These are phyloP conservation scores for Nectriaceae sp. DNA, from an alignment of 2,329 filamentous ascomycete genomes.

Conservation along the genomic window DNA sequence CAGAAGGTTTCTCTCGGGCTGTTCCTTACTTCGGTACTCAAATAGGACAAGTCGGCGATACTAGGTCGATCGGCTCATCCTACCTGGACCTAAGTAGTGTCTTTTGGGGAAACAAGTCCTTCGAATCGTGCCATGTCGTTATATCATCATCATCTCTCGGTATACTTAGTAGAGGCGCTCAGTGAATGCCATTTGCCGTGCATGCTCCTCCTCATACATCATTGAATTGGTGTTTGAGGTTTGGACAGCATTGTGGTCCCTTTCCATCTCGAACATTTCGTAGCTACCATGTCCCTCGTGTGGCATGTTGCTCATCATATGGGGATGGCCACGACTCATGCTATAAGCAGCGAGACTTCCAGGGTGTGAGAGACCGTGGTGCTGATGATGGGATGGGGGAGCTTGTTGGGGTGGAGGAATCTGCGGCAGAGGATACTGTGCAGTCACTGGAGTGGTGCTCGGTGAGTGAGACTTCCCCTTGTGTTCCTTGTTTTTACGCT, in stretches of 20 bases:
- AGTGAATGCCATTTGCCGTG: slow-evolving; percentile 42
- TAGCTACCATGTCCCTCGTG: slow-evolving; percentile 40
- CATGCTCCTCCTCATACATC: slow-evolving; percentile 48
- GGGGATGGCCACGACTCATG: slow-evolving; percentile 30
- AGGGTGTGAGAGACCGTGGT: slow-evolving; percentile 31
- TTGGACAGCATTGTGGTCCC: slow-evolving; percentile 31
- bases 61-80: no score
- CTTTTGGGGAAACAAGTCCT: no score
- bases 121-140: slow-evolving; percentile 10
- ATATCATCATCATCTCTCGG: slow-evolving; percentile 7
- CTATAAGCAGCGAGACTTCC: slow-evolving; percentile 35
- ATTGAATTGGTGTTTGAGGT: slow-evolving; percentile 29
- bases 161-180: slow-evolving; percentile 45
- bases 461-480: slow-evolving; percentile 30
- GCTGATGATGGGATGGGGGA: slow-evolving; percentile 19
- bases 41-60: no score
- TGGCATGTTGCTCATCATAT: slow-evolving; percentile 28
- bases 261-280: slow-evolving; percentile 50
- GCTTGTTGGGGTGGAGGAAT: slow-evolving; percentile 25
- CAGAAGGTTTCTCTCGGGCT: no score
- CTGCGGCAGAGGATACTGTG: slow-evolving; percentile 29
- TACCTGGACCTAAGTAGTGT: no score
- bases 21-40: no score
- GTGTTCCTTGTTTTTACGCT: slow-evolving; percentile 31
- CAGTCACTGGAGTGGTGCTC: slow-evolving; percentile 14